phyloP scores from a whole-genome alignment of 345 rosid genomes.

The Pistacia integerrima region DNA sequence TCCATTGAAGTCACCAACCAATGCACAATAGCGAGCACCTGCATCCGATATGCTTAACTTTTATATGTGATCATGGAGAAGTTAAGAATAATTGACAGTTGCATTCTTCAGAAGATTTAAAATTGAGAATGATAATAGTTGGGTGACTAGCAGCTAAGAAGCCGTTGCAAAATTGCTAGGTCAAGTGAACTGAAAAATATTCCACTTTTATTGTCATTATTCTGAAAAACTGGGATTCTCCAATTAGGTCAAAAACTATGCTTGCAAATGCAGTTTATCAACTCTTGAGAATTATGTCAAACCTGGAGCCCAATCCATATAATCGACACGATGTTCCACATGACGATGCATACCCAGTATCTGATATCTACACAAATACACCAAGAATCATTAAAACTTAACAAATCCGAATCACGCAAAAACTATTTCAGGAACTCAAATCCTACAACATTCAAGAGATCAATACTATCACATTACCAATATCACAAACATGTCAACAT shows the following conservation, averaged over 20 bases:
- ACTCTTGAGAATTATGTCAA: constrained; percentile 22
- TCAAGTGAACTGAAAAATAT: not conserved
- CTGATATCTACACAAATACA: constrained; percentile 54
- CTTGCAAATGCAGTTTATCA: no score
- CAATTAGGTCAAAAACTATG: constrained; percentile 10
- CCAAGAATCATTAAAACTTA: constrained; percentile 8
- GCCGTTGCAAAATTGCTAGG: not conserved
- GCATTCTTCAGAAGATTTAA: not conserved
- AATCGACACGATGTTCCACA: constrained; percentile 86
- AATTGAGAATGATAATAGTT: not conserved
- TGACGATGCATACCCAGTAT: constrained; percentile 84
- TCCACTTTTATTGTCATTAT: not conserved
- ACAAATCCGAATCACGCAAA: constrained; percentile 16
- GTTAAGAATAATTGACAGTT: not conserved
- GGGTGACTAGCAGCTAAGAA: not conserved
- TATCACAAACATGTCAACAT: not conserved
- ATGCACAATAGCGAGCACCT: constrained; percentile 97
- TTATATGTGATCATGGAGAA: constrained; percentile 15
- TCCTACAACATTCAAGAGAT: not conserved
- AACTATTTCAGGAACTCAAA: not conserved
- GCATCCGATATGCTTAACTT: constrained; percentile 19
- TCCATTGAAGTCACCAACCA: constrained; percentile 85
- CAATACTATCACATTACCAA: not conserved
- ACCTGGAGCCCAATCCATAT: constrained; percentile 99
- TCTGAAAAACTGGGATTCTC: not conserved